phyloP scores from a whole-genome alignment of 495 filamentous ascomycete genomes.

The Xylaria nigripes region DNA sequence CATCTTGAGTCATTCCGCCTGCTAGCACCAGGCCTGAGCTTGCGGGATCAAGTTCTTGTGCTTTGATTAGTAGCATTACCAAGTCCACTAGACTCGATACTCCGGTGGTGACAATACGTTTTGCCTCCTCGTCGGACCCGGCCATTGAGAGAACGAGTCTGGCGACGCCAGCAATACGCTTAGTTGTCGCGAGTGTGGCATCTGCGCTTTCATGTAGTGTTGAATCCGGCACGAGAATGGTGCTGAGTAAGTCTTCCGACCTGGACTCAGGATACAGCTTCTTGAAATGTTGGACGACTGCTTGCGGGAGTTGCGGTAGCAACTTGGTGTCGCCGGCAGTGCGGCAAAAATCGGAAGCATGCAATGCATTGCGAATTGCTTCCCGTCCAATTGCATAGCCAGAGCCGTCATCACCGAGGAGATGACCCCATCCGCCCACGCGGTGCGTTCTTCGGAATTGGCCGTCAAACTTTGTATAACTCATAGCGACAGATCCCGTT shows the following conservation, averaged over 20 bases:
- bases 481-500: conserved; percentile 29
- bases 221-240: background rate
- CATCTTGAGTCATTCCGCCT: background rate
- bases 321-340: background rate
- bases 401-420: conserved; percentile 33
- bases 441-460: conserved; percentile 3
- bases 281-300: background rate
- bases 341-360: conserved; percentile 9
- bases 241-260: background rate
- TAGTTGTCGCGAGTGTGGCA: background rate
- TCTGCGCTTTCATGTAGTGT: background rate
- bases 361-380: conserved; percentile 24
- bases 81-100: background rate
- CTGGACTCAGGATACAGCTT: background rate
- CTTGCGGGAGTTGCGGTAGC: background rate
- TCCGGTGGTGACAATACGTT: background rate
- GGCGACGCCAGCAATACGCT: conserved; percentile 3
- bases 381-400: conserved; percentile 31
- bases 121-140: background rate
- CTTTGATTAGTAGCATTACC: background rate
- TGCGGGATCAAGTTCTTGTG: background rate
- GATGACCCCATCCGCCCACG: conserved; percentile 33
- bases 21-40: conserved; percentile 3
- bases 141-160: conserved; percentile 6
- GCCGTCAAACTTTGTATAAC: conserved; percentile 16